A percentile compares a stretch with the other conserved stretches of the same genome.
Evolutionary conservation across 768 basidiomycete species (phyloP).

Genomic region (Tulasnella sp.): DNA sequence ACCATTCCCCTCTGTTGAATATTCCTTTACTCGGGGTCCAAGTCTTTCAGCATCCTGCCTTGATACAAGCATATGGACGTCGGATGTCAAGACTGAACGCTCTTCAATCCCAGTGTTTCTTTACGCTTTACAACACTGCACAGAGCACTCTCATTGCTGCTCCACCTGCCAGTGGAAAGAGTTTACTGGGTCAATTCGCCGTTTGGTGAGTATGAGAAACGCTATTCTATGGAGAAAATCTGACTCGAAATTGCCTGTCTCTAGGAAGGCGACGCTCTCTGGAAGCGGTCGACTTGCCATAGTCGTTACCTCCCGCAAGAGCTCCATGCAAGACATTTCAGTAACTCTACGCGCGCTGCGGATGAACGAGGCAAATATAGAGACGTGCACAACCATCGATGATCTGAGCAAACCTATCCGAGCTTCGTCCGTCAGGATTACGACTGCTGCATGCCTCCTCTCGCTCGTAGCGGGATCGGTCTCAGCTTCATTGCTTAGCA

Average conservation of each 20-base stretch:
- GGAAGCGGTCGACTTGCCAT: slow-evolving; percentile 47
- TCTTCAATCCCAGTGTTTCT: slow-evolving; percentile 86
- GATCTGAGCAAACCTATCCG: slow-evolving; percentile 34
- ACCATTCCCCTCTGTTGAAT: slow-evolving; percentile 60
- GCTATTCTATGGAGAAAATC: not conserved
- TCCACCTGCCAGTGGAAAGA: slow-evolving; percentile 79
- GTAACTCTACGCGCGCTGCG: slow-evolving; percentile 39
- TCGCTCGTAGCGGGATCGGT: slow-evolving; percentile 18
- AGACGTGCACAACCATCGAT: slow-evolving; percentile 33
- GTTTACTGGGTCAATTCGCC: slow-evolving; percentile 61
- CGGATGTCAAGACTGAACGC: slow-evolving; percentile 63
- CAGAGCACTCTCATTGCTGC: slow-evolving; percentile 69
- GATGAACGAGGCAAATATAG: slow-evolving; percentile 39
- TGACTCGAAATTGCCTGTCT: not conserved
- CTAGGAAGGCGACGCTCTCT: not conserved
- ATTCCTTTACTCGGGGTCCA: slow-evolving; percentile 68
- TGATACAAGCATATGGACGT: slow-evolving; percentile 46
- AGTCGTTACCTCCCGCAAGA: slow-evolving; percentile 57
- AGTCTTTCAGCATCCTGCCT: slow-evolving; percentile 45
- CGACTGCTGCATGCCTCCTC: slow-evolving; percentile 53
- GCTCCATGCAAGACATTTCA: slow-evolving; percentile 51
- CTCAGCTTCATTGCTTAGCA: slow-evolving; percentile 32
- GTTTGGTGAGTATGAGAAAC: slow-evolving; percentile 57
- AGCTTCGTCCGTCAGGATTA: slow-evolving; percentile 46
- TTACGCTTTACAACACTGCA: slow-evolving; percentile 67